These are phyloP conservation scores for Cyclotella distinguenda DNA, from an alignment of 108 stramenopile species.

Conservation along the genomic window DNA sequence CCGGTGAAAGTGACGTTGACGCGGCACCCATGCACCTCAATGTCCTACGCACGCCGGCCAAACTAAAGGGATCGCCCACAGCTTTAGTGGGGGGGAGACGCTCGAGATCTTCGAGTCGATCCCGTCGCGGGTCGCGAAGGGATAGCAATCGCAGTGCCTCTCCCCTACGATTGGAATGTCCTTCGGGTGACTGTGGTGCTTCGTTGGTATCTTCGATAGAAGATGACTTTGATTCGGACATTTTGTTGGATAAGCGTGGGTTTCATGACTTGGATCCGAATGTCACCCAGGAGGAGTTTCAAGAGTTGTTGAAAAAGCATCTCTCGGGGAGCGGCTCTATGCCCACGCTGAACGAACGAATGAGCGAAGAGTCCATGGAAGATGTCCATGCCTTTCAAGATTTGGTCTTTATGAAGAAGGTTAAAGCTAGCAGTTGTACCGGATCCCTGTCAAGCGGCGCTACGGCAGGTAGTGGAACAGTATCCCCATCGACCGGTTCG, in stretches of 20 bases:
- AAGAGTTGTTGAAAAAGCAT: conserved; percentile 25
- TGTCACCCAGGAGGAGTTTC: conserved; percentile 22
- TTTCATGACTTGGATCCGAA: conserved; percentile 35
- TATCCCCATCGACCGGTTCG: not conserved
- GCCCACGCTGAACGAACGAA: conserved; percentile 61
- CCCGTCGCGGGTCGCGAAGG: conserved; percentile 21
- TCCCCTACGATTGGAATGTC: not conserved
- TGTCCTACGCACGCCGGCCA: conserved; percentile 23
- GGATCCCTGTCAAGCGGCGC: not conserved
- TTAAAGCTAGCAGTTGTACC: not conserved
- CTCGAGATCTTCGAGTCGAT: conserved; percentile 12
- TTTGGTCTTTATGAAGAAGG: conserved; percentile 25
- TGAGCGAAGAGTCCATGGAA: conserved; percentile 72
- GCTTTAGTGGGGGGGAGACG: not conserved
- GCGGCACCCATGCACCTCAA: conserved; percentile 24
- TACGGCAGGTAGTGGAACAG: not conserved
- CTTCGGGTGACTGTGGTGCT: conserved; percentile 3
- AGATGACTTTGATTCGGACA: conserved; percentile 36
- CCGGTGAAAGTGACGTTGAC: conserved; percentile 7
- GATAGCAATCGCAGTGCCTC: conserved; percentile 5
- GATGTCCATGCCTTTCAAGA: conserved; percentile 72
- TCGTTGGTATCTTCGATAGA: conserved; percentile 1
- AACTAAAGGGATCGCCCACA: conserved; percentile 3
- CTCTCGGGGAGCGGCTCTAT: conserved; percentile 13
- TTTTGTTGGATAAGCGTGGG: conserved; percentile 37